Percentiles rank a stretch among this genome's conserved stretches.
Evolutionary conservation across 176 grass and related monocot genomes (phyloP).

Genomic region (Oryza brachyantha): DNA sequence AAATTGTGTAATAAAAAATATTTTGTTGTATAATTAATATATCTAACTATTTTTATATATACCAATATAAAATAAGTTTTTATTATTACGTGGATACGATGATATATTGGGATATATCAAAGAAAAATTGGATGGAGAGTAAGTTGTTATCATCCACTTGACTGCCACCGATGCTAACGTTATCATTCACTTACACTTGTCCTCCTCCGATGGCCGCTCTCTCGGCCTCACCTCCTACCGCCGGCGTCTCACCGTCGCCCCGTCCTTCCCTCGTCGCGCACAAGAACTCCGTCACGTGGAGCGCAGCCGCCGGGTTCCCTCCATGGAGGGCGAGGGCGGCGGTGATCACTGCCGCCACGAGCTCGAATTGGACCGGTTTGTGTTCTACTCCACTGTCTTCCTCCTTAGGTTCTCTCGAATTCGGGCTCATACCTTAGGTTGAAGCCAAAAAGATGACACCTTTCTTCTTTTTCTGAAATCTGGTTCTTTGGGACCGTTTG

Average conservation of each 20-base stretch:
- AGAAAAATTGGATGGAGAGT: too few relatives aligned
- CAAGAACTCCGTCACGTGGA: neutral
- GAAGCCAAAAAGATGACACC: neutral
- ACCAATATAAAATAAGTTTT: too few relatives aligned
- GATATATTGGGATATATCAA: too few relatives aligned
- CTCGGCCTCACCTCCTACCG: neutral
- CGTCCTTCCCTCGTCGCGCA: neutral
- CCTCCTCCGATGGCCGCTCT: constrained; percentile 31
- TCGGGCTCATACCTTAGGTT: neutral
- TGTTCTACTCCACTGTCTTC: too few relatives aligned
- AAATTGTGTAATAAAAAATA: too few relatives aligned
- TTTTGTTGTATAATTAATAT: too few relatives aligned
- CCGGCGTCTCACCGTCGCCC: constrained; percentile 17
- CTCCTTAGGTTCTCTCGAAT: neutral
- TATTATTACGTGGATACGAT: too few relatives aligned
- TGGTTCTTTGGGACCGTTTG: neutral
- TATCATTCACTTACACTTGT: neutral
- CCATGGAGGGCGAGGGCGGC: neutral
- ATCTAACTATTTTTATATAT: too few relatives aligned
- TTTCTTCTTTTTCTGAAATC: neutral
- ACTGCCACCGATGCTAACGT: neutral
- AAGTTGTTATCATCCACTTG: neutral
- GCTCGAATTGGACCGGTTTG: constrained; percentile 30
- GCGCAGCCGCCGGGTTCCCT: neutral
- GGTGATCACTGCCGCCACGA: constrained; percentile 10